Evolutionary conservation across 78 protist genomes (phyloP), one percentile per base, ranked within the genome.

Genomic region (Pigoraptor vietnamica): DNA sequence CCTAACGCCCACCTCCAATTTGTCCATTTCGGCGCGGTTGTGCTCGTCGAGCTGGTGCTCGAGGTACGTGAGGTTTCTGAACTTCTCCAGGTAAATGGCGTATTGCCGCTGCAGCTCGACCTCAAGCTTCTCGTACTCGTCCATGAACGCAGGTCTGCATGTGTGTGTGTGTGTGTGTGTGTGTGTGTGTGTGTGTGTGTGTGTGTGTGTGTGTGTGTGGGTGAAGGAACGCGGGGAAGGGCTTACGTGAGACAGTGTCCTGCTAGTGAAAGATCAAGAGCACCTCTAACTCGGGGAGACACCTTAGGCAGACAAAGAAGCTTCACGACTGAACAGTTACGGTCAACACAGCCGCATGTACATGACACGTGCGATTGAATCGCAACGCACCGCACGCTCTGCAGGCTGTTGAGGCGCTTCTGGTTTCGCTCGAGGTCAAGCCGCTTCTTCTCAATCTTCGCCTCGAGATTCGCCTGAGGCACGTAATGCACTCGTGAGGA

Each of bases 111-210:
- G 94, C 84, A 95, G 89, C 2, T 95, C 94, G 1, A 32, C 84
- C 88, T 95, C 95, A 39, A 91, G 89, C 87, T 39, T 81, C 82
- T 95, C 96, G 39, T 93, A 95, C 90, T 95, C 96, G 86, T 95
- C 96, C 96, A 95, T 95, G 91, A 95, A 95, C 55, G 93, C 93
- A 1, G 96, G 96, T 23, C 96, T 38, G 35, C 1, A 6, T 25
- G 83, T 40, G 56, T 35, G 37, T 86, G 37, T 87, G 39, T 40
- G 56, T 40, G 56, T 40, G 56, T 40, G 56, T 40, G 56, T 40
- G 56, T 40, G 56, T 40, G 56, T 40, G 56, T 40, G 56, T 40
- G 56, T 40, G 56, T 40, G 56, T 40, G 56, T 40, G 56, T 40
- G 56, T 40, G 56, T 40, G 56, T 40, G 56, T 40, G 56, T 40